Evolutionary conservation across 306 rosid species (phyloP).

Genomic region (Amphicarpaea edgeworthii): DNA sequence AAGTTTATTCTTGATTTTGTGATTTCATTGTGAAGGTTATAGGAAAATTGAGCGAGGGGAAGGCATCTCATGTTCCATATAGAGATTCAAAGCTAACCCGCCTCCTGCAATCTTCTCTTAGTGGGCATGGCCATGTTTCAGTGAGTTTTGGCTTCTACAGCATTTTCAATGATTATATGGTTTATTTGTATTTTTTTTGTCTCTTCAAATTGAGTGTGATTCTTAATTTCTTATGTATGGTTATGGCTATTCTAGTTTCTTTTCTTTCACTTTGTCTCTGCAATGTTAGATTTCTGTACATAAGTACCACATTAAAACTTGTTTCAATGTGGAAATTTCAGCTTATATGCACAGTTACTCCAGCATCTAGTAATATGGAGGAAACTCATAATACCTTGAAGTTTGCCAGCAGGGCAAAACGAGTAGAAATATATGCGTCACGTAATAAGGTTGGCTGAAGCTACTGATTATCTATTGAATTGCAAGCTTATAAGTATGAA

Average conservation of each 20-base stretch:
- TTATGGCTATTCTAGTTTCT: constrained; percentile 13
- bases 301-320: constrained; percentile 33
- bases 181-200: constrained; percentile 24
- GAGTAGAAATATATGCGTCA: constrained; percentile 95
- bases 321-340: constrained; percentile 51
- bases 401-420: constrained; percentile 98
- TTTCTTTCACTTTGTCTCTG: constrained; percentile 19
- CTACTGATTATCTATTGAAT: constrained; percentile 25
- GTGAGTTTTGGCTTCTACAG: constrained; percentile 65
- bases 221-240: constrained; percentile 20
- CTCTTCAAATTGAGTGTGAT: constrained; percentile 11
- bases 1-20: constrained; percentile 46
- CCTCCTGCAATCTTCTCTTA: constrained; percentile 90
- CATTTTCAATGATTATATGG: constrained; percentile 31
- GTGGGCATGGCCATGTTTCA: constrained; percentile 98
- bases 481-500: constrained; percentile 31
- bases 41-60: constrained; percentile 97
- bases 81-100: constrained; percentile 99
- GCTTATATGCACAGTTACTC: constrained; percentile 99
- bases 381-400: constrained; percentile 99
- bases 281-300: neutral
- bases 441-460: constrained; percentile 81
- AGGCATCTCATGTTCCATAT: constrained; percentile 98
- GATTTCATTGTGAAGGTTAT: constrained; percentile 84
- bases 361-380: constrained; percentile 98